Percentiles rank a stretch among this genome's conserved stretches.
phyloP scores from a whole-genome alignment of 2,329 filamentous ascomycete genomes.

The Arthrobotrys entomopaga region DNA sequence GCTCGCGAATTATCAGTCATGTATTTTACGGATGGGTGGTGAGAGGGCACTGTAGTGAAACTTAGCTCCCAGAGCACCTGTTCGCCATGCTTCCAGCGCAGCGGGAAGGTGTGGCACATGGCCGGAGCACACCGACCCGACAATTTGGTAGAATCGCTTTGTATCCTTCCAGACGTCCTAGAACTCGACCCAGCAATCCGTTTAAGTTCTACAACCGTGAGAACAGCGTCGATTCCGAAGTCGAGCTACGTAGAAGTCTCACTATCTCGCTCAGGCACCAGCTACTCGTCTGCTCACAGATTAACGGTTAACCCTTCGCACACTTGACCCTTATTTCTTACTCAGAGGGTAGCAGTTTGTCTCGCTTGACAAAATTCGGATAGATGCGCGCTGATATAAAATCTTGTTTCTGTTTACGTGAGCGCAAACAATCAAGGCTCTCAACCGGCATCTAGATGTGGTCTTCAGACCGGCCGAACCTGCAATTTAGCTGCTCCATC shows the following conservation, averaged over 20 bases:
- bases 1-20: conserved; percentile 52
- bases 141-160: conserved; percentile 54
- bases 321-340: conserved; percentile 5
- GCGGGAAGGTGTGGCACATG: conserved; percentile 55
- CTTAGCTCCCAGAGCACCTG: conserved; percentile 47
- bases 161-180: conserved; percentile 45
- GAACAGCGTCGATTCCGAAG: not conserved
- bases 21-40: conserved; percentile 34
- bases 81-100: conserved; percentile 53
- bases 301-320: not conserved
- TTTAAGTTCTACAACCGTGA: conserved; percentile 47
- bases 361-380: too few relatives aligned
- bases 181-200: conserved; percentile 39
- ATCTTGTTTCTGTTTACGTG: conserved; percentile 25
- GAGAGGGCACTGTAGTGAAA: conserved; percentile 49
- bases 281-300: conserved; percentile 16
- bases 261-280: not conserved
- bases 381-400: conserved; percentile 4
- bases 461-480: conserved; percentile 34
- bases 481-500: conserved; percentile 52
- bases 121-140: conserved; percentile 54
- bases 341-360: not conserved
- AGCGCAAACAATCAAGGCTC: conserved; percentile 26
- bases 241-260: too few relatives aligned
- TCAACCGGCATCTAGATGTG: conserved; percentile 33